A percentile compares a stretch with the other conserved stretches of the same genome.
Conservation (phyloP, 305 asterid species). For the Plantago coronopus region DNA sequence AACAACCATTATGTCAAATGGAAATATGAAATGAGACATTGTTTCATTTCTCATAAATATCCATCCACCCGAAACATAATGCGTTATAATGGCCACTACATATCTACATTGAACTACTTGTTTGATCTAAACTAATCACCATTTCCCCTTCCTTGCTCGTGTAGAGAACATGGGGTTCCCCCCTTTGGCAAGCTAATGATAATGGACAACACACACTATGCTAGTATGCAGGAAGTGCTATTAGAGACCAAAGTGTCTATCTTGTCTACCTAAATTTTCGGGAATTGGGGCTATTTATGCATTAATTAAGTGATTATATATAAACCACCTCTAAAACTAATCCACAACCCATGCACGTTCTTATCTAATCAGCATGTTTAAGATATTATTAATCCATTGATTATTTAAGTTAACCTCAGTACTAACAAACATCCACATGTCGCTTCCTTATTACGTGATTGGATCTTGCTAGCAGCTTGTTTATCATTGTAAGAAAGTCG, state of each 20-base stretch:
- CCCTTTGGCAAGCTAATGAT: neutral
- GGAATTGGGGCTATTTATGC: neutral
- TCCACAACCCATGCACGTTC: conserved; percentile 3
- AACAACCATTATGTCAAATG: no score
- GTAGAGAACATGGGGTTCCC: neutral
- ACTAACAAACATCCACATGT: neutral
- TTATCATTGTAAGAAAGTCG: neutral
- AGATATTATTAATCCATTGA: neutral
- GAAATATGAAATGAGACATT: no score
- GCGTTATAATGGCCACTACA: neutral
- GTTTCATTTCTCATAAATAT: no score
- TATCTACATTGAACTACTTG: neutral
- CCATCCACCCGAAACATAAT: neutral
- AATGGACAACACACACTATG: conserved; percentile 5
- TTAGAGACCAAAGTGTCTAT: neutral
- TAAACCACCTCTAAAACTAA: neutral
- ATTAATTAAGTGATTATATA: neutral
- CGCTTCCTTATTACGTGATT: neutral
- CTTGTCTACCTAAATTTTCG: neutral
- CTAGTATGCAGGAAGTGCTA: neutral
- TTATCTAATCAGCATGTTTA: neutral
- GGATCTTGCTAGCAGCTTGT: no score
- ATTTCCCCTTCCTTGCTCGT: neutral
- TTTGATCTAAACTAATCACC: neutral
- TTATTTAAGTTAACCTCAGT: neutral